phyloP scores from a whole-genome alignment of 192 early-diverging fungal genomes.

The Podila clonocystis region DNA sequence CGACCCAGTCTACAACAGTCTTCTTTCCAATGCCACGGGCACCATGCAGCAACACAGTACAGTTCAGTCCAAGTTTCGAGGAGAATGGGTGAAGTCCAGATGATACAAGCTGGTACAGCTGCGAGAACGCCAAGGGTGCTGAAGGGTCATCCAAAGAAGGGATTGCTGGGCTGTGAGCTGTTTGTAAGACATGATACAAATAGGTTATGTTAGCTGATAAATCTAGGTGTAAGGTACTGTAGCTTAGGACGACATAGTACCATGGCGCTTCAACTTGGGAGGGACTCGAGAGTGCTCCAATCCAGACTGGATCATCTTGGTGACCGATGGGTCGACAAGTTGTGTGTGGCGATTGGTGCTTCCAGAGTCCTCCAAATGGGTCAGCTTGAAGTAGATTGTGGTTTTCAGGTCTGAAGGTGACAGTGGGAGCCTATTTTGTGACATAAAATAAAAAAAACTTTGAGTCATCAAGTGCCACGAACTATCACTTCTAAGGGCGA shows the following conservation, averaged over 20 bases:
- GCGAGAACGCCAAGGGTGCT: constrained; percentile 50
- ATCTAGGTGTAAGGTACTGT: background rate
- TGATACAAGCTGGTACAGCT: constrained; percentile 68
- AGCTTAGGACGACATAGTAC: background rate
- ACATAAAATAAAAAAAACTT: too few species aligned
- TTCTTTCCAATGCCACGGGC: constrained; percentile 87
- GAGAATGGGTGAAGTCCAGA: constrained; percentile 83
- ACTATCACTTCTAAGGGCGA: background rate
- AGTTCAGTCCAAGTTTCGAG: constrained; percentile 70
- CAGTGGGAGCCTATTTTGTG: constrained; percentile 14
- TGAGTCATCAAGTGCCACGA: too few species aligned
- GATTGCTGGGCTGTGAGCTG: constrained; percentile 38
- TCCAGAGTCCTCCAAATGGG: constrained; percentile 34
- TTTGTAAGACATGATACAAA: background rate
- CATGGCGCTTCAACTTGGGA: constrained; percentile 37
- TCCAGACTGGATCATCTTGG: constrained; percentile 73
- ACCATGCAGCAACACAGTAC: constrained; percentile 81
- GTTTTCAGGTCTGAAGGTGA: constrained; percentile 21
- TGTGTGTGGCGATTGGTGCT: constrained; percentile 47
- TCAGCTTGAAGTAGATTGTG: constrained; percentile 49
- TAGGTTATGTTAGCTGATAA: too few species aligned
- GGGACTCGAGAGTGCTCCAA: constrained; percentile 69
- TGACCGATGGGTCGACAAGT: constrained; percentile 61
- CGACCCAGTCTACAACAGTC: constrained; percentile 70
- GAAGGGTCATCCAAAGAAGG: constrained; percentile 41